Evolutionary conservation across 2,329 filamentous ascomycete genomes (phyloP), one percentile per base, ranked within the genome.

Genomic region (Sporothrix inflata): DNA sequence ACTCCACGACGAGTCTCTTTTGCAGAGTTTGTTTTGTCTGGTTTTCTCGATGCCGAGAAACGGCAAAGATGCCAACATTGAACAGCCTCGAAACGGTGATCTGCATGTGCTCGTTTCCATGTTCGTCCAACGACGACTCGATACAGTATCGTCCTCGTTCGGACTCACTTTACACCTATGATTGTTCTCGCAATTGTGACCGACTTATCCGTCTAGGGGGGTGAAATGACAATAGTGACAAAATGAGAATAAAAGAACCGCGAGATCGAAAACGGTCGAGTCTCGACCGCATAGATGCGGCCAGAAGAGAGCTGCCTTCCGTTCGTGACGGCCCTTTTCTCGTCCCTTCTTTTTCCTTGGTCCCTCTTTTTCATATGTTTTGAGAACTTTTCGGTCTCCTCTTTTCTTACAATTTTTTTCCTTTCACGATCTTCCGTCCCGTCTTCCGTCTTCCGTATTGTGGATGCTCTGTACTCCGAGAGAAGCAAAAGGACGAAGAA

Each of bases 371-470:
- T 47, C 24, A 34, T n/a, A 27, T 8, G 0, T 30, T 47, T 47
- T 66, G 4, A n/a, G n/a, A n/a, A n/a, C 42, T 66, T 24, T 34
- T 27, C 42, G 16, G 40, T 47, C 24, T 47, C 40, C 24, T 66
- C 24, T 34, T 30, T 66, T 49, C n/a, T 21, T 30, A 27, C 40
- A 63, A 7, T 21, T 45, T 16, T 21, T 34, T 27, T 19, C 21
- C 19, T 12, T 65, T 66, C 42, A 49, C 63, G 63, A 66, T 66
- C 63, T 49, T 34, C 42, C 24, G 42, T 66, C 63, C 63, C 40
- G 24, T 19, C 42, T 21, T 30, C 16, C 42, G 40, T 3, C 42
- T 30, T 47, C 42, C 42, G 21, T 45, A 30, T 42, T 63, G 60
- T 45, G 60, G 60, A 63, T 63, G 60, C 38, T 42, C 11, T 24